phyloP scores from a whole-genome alignment of 73 alveolate species.

The Paramecium pentaurelia region DNA sequence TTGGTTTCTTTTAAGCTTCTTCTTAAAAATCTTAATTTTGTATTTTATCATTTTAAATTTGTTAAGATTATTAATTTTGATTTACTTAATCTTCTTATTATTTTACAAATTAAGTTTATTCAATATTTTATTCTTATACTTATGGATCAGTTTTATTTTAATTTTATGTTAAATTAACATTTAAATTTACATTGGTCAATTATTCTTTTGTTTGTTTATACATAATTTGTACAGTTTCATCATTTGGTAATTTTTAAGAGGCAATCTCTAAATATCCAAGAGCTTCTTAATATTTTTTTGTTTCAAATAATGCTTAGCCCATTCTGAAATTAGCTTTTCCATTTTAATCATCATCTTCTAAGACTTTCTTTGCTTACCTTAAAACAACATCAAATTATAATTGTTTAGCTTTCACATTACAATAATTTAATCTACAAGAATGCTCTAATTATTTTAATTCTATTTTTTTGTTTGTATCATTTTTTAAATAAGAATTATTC shows the following conservation, averaged over 20 bases:
- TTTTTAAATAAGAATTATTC: not conserved
- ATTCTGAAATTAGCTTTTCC: conserved; percentile 71
- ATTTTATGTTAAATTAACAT: not conserved
- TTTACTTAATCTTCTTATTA: not conserved
- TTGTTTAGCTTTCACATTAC: conserved; percentile 57
- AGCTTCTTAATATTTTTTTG: conserved; percentile 72
- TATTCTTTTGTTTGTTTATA: not conserved
- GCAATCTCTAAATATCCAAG: conserved; percentile 71
- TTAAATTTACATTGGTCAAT: not conserved
- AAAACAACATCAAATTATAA: not conserved
- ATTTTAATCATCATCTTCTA: conserved; percentile 17
- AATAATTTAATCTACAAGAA: conserved; percentile 52
- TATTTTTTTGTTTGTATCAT: not conserved
- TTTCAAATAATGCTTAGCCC: conserved; percentile 72
- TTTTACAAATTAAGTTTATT: not conserved
- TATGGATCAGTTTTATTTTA: not conserved
- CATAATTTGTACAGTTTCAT: not conserved
- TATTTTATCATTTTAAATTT: not conserved
- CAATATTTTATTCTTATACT: not conserved
- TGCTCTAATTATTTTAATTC: conserved; percentile 32
- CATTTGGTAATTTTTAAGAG: conserved; percentile 34
- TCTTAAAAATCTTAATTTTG: not conserved
- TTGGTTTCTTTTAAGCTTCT: not conserved
- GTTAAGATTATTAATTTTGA: not conserved
- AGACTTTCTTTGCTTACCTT: not conserved